Evolutionary conservation across 106 monocot species (phyloP).

Genomic region (Platanthera zijinensis): DNA sequence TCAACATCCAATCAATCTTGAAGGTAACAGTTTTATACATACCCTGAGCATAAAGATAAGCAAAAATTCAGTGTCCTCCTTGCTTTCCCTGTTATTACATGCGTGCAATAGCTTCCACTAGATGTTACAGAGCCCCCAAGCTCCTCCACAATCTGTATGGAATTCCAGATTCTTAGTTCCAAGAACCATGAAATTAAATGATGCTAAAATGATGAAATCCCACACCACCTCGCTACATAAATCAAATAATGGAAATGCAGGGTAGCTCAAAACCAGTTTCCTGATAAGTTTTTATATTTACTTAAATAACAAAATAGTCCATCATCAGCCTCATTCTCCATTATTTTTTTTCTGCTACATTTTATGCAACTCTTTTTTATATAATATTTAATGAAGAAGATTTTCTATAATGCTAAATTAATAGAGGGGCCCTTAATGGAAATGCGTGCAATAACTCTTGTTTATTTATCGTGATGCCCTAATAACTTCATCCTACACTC

Average conservation of each 20-base stretch:
- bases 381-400: no score
- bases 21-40: slow-evolving; percentile 11
- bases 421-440: no score
- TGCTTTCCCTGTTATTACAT: slow-evolving; percentile 79
- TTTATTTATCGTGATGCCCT: no score
- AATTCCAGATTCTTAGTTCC: background rate
- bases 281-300: background rate
- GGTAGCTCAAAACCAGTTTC: background rate
- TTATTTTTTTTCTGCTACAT: no score
- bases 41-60: slow-evolving; percentile 78
- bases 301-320: background rate
- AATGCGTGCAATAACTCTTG: no score
- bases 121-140: slow-evolving; percentile 66
- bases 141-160: slow-evolving; percentile 53
- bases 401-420: no score
- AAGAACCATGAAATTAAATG: background rate
- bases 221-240: background rate
- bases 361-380: no score
- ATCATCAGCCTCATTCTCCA: background rate
- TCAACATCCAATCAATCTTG: background rate
- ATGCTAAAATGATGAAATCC: background rate
- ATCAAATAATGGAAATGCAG: background rate
- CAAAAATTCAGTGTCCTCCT: slow-evolving; percentile 71
- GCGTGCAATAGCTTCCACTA: slow-evolving; percentile 47
- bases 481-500: no score